Base-by-base conservation (phyloP, 371 early-diverging fungal species). In the Apophysomyces trapeziformis region DNA sequence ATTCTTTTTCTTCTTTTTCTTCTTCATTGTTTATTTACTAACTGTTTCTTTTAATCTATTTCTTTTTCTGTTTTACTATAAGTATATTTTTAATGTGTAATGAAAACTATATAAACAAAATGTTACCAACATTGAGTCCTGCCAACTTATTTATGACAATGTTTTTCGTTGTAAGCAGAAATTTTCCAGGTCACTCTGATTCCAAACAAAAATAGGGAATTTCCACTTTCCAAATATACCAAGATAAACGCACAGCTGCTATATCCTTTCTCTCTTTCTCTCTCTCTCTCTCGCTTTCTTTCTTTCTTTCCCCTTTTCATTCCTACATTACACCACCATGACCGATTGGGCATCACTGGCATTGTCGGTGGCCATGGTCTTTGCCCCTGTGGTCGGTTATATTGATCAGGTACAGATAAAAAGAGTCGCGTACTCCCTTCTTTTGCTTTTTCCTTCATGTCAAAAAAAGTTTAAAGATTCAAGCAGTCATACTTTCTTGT, bases 361-460 rank as follows among this genome's bases (percentile, higher is more conserved):
- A 21, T 61, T 72, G 38, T 72, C 72, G 16, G 43, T 56, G 38
- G 68, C 63, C 36, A 72, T 72, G 72, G 68, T 72, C 14, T 26
- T 72, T 50, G 72, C 65, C 7, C 72, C 72, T 38, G 60, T 72
- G n/a, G 35, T 72, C 9, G 72, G 72, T 54, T 72, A 72, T 38
- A 60, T 72, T 57, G 68, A 72, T 41, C 72, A 72, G 63, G 72
- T 68, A 67, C 12, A 13, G 38, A 21, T n/a, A 44, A 1, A 13
- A 35, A 35, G 12, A 9, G 4, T 14, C 38, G n/a, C 41, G 11
- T 38, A 16, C 41, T 9, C 18, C 38, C 14, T 43, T 16, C 0
- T 46, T 38, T 47, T 62, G 35, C 3, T 50, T 37, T 62, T 14
- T 18, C n/a, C 16, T 16, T 57, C 37, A 50, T 54, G 56, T 16